These are phyloP conservation scores for Dryadomyces quercus-mongolicae DNA, from an alignment of 2,329 filamentous ascomycete species.

Conservation along the genomic window DNA sequence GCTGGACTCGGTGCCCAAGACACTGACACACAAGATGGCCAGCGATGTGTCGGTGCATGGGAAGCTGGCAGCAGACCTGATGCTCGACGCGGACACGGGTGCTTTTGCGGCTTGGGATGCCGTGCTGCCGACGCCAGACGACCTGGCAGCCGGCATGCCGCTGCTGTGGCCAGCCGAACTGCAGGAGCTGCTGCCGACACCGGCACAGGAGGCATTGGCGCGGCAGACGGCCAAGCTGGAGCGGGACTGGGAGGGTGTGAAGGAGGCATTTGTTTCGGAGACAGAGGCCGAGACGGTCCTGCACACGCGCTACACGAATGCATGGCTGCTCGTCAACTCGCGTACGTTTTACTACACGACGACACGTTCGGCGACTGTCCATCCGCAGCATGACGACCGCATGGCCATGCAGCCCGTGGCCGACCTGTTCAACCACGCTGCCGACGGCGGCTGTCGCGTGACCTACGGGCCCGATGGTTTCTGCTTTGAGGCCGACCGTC, in stretches of 20 bases:
- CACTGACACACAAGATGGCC: conserved; percentile 38
- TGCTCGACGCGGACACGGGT: conserved; percentile 29
- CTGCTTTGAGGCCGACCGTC: conserved; percentile 35
- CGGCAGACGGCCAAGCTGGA: conserved; percentile 37
- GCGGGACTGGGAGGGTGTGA: conserved; percentile 23
- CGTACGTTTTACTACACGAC: conserved; percentile 47
- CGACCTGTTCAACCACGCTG: conserved; percentile 53
- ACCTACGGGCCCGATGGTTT: conserved; percentile 38
- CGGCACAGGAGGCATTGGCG: conserved; percentile 31
- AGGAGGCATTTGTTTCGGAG: conserved; percentile 13
- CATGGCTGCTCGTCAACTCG: conserved; percentile 48
- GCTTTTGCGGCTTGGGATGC: conserved; percentile 48
- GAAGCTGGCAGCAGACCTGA: conserved; percentile 57
- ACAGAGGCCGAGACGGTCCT: neutral
- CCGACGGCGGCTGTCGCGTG: conserved; percentile 36
- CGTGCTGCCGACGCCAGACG: conserved; percentile 51
- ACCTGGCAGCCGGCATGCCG: conserved; percentile 39
- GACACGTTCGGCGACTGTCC: conserved; percentile 28
- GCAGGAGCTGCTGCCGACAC: conserved; percentile 32
- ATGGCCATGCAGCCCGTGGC: conserved; percentile 60
- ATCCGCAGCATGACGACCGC: conserved; percentile 37
- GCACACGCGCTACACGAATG: conserved; percentile 28
- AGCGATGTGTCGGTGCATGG: conserved; percentile 53
- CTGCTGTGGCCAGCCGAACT: conserved; percentile 35
- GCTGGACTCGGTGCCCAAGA: conserved; percentile 42